These are phyloP conservation scores for Starmerella bombicola DNA, from an alignment of 805 yeast genomes.

Conservation along the genomic window DNA sequence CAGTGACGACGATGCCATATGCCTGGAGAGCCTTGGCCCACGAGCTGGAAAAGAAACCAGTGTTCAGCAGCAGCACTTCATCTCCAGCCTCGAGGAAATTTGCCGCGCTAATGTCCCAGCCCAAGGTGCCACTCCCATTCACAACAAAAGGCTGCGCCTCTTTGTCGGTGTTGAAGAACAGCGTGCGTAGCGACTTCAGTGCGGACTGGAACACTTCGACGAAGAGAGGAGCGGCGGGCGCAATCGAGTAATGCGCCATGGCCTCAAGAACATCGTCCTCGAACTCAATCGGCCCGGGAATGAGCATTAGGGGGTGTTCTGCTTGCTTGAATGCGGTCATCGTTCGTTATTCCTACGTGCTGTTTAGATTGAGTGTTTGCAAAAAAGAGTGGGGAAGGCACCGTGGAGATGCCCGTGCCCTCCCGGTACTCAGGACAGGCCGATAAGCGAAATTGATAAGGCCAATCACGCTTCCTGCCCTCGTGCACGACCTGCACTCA, in stretches of 20 bases:
- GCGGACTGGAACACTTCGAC: conserved; percentile 57
- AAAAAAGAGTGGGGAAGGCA: no score
- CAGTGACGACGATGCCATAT: conserved; percentile 68
- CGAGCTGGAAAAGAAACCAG: conserved; percentile 78
- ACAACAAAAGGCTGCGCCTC: conserved; percentile 70
- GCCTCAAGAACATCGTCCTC: conserved; percentile 68
- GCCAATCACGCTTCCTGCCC: no score
- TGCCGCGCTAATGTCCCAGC: conserved; percentile 84
- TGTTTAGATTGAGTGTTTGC: no score
- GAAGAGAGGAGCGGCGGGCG: conserved; percentile 86
- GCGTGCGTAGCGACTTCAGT: conserved; percentile 51
- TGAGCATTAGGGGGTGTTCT: conserved; percentile 38
- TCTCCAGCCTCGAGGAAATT: conserved; percentile 58
- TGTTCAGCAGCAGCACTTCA: conserved; percentile 65
- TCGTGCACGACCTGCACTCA: no score
- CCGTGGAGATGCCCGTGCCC: no score
- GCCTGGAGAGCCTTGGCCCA: conserved; percentile 63
- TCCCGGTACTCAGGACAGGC: no score
- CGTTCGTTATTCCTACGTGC: no score
- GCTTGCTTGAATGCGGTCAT: conserved; percentile 18
- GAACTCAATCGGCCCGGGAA: conserved; percentile 82
- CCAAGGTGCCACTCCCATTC: conserved; percentile 87
- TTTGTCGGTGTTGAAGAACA: conserved; percentile 58
- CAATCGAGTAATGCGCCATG: conserved; percentile 68
- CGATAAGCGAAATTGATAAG: no score